Evolutionary conservation across 331 rosid genomes (phyloP).

Genomic region (Acacia pycnantha): DNA sequence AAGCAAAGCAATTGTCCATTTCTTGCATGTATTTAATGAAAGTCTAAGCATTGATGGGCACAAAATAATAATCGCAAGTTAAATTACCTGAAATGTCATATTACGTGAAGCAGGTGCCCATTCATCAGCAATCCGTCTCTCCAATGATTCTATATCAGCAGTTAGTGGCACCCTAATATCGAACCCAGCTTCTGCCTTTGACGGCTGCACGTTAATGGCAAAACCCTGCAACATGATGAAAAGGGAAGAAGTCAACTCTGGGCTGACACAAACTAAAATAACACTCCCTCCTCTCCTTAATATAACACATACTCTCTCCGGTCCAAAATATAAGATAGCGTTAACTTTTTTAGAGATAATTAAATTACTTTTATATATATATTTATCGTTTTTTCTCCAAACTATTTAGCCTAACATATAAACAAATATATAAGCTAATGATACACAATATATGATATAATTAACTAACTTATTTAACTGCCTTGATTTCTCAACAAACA

Average conservation of each 20-base stretch:
- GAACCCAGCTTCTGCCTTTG: slow-evolving; percentile 95
- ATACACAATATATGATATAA: too few species aligned
- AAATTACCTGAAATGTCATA: slow-evolving; percentile 67
- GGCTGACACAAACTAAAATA: background rate
- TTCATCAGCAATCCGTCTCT: slow-evolving; percentile 81
- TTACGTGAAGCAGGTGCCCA: slow-evolving; percentile 90
- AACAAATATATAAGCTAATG: too few species aligned
- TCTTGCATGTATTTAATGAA: background rate
- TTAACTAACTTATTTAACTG: too few species aligned
- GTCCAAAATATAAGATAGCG: too few species aligned
- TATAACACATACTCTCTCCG: too few species aligned
- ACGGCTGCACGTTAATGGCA: slow-evolving; percentile 95
- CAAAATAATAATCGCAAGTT: background rate
- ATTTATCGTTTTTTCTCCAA: too few species aligned
- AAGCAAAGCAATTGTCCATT: background rate
- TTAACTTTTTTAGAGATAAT: too few species aligned
- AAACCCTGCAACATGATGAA: slow-evolving; percentile 60
- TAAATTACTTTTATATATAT: too few species aligned
- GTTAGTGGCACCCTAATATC: slow-evolving; percentile 85
- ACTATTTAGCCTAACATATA: too few species aligned
- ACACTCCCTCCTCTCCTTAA: too few species aligned
- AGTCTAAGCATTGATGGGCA: slow-evolving; percentile 1
- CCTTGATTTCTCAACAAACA: too few species aligned
- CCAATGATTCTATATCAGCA: slow-evolving; percentile 59
- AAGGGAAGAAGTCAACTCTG: background rate